Conservation (phyloP, 2,329 filamentous ascomycete genomes). For the Apiospora malaysiana region DNA sequence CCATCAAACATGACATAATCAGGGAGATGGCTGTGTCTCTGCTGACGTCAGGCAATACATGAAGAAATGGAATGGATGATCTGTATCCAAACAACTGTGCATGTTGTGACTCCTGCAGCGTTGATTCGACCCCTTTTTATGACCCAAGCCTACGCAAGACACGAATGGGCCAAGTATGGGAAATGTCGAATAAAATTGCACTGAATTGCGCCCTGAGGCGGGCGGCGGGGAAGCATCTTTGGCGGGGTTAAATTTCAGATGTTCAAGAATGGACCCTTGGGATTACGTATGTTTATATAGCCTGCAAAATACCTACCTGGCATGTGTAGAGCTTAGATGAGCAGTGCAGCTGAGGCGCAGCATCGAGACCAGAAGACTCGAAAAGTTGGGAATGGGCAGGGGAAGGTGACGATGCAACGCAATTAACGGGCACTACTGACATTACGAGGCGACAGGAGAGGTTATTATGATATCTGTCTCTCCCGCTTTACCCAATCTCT, state of each 20-base stretch:
- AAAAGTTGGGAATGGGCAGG: conserved; percentile 7
- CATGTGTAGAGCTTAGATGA: neutral
- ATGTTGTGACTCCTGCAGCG: neutral
- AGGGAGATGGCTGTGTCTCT: neutral
- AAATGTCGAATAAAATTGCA: conserved; percentile 15
- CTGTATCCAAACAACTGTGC: neutral
- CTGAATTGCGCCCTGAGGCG: conserved; percentile 9
- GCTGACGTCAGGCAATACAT: neutral
- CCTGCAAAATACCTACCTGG: neutral
- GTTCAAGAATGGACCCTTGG: conserved; percentile 7
- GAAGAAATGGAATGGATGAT: neutral
- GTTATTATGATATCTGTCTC: neutral
- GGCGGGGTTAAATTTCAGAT: conserved; percentile 18
- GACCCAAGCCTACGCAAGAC: neutral
- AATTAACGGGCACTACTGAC: neutral
- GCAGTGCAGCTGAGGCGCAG: neutral
- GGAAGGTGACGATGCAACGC: neutral
- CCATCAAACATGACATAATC: neutral
- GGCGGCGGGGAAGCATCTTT: neutral
- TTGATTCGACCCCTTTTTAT: neutral
- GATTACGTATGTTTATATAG: conserved; percentile 1
- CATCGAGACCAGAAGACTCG: neutral
- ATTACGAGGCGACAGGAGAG: neutral
- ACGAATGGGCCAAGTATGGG: neutral
- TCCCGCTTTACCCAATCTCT: too few relatives aligned